Conservation (phyloP, 495 filamentous ascomycete genomes). For the Polyplosphaeria fusca region DNA sequence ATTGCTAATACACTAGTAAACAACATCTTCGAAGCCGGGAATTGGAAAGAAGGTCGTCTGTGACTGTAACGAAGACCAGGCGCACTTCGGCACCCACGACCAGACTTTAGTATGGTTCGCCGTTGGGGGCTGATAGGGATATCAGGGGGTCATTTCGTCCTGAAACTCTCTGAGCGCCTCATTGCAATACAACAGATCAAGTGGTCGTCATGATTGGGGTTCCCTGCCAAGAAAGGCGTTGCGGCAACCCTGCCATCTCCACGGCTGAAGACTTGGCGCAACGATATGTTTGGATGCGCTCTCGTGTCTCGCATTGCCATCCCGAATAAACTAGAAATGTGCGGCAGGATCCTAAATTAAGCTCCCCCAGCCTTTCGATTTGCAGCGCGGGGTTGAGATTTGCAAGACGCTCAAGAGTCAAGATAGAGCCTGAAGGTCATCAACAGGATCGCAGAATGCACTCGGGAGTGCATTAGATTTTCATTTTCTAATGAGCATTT, state of each 20-base stretch:
- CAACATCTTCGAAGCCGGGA: background rate
- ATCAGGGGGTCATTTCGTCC: background rate
- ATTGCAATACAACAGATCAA: background rate
- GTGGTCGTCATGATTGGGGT: background rate
- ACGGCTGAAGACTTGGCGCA: background rate
- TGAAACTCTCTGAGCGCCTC: background rate
- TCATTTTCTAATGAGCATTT: too few relatives aligned
- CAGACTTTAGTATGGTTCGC: background rate
- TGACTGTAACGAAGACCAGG: background rate
- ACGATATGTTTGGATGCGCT: background rate
- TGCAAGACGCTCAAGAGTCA: too few relatives aligned
- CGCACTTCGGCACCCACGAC: background rate
- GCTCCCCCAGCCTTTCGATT: too few relatives aligned
- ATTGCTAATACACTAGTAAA: background rate
- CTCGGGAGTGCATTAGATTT: too few relatives aligned
- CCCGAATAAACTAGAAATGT: background rate
- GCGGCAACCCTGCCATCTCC: background rate
- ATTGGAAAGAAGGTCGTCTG: background rate
- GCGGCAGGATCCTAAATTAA: background rate
- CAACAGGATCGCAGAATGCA: too few relatives aligned
- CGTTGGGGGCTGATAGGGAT: background rate
- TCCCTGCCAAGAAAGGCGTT: background rate
- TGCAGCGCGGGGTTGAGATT: too few relatives aligned
- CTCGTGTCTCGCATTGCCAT: background rate
- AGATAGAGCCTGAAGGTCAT: too few relatives aligned